A percentile compares a stretch with the other conserved stretches of the same genome.
These are phyloP conservation scores for Parachaetomium inaequale DNA, from an alignment of 495 filamentous ascomycete genomes.

Conservation along the genomic window DNA sequence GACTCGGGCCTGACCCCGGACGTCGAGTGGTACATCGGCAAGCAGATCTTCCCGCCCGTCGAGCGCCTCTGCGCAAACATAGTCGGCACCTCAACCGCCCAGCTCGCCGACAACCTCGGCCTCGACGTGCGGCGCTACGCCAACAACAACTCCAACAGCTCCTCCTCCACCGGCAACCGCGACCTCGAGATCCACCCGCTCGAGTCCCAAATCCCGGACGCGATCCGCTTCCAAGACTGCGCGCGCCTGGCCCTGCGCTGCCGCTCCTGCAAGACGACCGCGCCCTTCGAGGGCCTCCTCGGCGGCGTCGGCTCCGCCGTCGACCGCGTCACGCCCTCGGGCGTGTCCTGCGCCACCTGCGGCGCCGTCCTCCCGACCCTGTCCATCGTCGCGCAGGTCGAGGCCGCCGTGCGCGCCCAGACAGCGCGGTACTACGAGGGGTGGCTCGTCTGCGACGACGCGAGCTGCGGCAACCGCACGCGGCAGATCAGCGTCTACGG, in stretches of 20 bases:
- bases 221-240: slow-evolving; percentile 76
- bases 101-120: slow-evolving; percentile 88
- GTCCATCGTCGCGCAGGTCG: slow-evolving; percentile 78
- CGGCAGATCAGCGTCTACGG: slow-evolving; percentile 91
- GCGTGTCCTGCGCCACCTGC: slow-evolving; percentile 64
- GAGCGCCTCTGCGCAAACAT: slow-evolving; percentile 97
- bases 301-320: no score
- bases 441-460: slow-evolving; percentile 86
- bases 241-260: slow-evolving; percentile 73
- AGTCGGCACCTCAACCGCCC: slow-evolving; percentile 79
- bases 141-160: slow-evolving; percentile 33
- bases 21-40: slow-evolving; percentile 93
- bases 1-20: slow-evolving; percentile 75
- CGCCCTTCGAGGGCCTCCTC: slow-evolving; percentile 71
- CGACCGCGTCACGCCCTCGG: slow-evolving; percentile 62
- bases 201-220: slow-evolving; percentile 90
- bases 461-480: slow-evolving; percentile 80
- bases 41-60: slow-evolving; percentile 97
- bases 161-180: slow-evolving; percentile 36
- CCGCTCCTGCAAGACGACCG: slow-evolving; percentile 67
- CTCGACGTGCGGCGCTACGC: slow-evolving; percentile 84
- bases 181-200: slow-evolving; percentile 75
- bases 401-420: slow-evolving; percentile 72
- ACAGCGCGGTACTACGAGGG: slow-evolving; percentile 85
- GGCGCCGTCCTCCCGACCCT: slow-evolving; percentile 61